These are phyloP conservation scores for Maudiozyma barnettii DNA, from an alignment of 805 yeast genomes.

Conservation along the genomic window DNA sequence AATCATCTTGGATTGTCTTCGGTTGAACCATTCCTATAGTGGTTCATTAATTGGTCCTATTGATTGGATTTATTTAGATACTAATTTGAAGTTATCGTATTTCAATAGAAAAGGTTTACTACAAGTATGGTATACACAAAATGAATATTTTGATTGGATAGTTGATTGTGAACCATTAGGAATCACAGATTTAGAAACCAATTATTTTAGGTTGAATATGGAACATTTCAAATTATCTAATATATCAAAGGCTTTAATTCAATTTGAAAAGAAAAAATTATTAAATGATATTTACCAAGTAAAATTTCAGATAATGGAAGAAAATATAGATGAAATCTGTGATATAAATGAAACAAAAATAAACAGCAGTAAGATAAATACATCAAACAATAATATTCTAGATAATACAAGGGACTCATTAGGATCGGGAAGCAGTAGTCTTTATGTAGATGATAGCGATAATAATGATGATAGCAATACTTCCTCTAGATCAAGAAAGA, in stretches of 20 bases:
- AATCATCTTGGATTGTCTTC: conserved; percentile 22
- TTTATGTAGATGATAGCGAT: not conserved
- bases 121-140: conserved; percentile 22
- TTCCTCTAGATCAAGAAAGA: not conserved
- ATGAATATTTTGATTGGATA: conserved; percentile 20
- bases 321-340: not conserved
- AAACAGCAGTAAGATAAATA: no score
- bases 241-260: conserved; percentile 5
- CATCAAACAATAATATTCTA: not conserved
- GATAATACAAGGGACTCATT: not conserved
- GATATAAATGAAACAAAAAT: not conserved
- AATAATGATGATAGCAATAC: not conserved
- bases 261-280: conserved; percentile 8
- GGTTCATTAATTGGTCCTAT: conserved; percentile 16
- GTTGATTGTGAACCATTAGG: conserved; percentile 6
- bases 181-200: conserved; percentile 4
- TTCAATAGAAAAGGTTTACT: conserved; percentile 19
- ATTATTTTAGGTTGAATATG: conserved; percentile 12
- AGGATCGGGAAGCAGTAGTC: not conserved
- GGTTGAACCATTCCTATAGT: conserved; percentile 19
- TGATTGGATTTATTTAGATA: conserved; percentile 19
- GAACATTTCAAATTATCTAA: conserved; percentile 7
- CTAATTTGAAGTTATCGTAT: conserved; percentile 12
- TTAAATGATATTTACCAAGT: conserved; percentile 8
- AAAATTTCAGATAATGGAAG: conserved; percentile 10